phyloP scores from a whole-genome alignment of 1,284 basidiomycete genomes.

The Takashimella koratensis region DNA sequence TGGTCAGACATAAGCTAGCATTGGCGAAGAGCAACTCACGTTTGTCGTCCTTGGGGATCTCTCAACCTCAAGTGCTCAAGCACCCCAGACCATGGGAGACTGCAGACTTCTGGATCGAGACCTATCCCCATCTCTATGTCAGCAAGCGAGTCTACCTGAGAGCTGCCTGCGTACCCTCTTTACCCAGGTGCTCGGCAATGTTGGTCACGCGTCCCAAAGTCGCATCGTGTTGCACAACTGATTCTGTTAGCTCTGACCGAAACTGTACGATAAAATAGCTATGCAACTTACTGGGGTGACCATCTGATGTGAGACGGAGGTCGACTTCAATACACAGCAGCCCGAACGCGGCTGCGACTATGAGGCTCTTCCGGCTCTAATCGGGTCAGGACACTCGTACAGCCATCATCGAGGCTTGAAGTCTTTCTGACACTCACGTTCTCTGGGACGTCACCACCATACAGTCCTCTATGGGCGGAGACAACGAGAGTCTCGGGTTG shows the following conservation, averaged over 20 bases:
- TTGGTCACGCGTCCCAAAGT: neutral
- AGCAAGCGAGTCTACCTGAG: neutral
- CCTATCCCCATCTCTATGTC: neutral
- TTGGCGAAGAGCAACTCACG: too few species aligned
- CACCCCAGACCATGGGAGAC: neutral
- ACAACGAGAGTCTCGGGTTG: neutral
- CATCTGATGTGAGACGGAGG: slow-evolving; percentile 3
- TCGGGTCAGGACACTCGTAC: too few species aligned
- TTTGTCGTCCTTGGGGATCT: too few species aligned
- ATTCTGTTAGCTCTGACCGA: too few species aligned
- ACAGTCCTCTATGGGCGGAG: slow-evolving; percentile 2
- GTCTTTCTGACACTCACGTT: neutral
- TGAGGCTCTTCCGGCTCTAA: neutral
- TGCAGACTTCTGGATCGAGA: neutral
- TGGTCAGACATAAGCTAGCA: too few species aligned
- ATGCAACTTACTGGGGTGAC: neutral
- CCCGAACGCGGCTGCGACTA: neutral
- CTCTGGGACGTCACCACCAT: slow-evolving; percentile 2
- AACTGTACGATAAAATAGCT: too few species aligned
- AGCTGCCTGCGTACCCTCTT: neutral
- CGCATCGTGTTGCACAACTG: slow-evolving; percentile 1
- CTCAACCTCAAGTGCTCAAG: neutral
- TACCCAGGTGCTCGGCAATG: neutral
- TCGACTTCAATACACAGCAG: slow-evolving; percentile 4
- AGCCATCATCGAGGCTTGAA: too few species aligned